A percentile compares a stretch with the other conserved stretches of the same genome.
Evolutionary conservation across 2,329 filamentous ascomycete genomes (phyloP).

Genomic region (Diplodia sapinea): DNA sequence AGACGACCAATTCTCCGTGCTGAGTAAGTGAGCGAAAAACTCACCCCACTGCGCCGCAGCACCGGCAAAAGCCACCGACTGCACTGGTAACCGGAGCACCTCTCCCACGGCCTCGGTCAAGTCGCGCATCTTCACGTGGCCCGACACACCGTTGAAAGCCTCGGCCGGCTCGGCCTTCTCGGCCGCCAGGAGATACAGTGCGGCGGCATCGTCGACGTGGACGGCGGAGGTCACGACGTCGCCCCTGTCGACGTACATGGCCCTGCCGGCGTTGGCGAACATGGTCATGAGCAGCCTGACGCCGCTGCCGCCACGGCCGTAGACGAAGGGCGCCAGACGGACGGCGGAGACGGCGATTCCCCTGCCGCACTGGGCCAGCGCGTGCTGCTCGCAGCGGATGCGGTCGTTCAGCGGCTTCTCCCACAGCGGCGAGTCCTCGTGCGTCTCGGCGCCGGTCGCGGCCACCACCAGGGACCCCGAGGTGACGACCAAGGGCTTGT

Average conservation of each 20-base stretch:
- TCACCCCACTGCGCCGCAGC: background rate
- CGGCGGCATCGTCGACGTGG: background rate
- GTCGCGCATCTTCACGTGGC: background rate
- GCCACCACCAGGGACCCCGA: constrained; percentile 36
- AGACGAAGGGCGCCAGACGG: constrained; percentile 53
- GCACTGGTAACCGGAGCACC: background rate
- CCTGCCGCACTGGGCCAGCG: constrained; percentile 38
- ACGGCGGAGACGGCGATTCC: constrained; percentile 48
- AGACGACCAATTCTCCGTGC: background rate
- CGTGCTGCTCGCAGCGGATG: constrained; percentile 41
- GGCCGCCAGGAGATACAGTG: background rate
- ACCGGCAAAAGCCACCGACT: background rate
- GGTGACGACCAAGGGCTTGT: constrained; percentile 48
- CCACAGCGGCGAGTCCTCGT: constrained; percentile 36
- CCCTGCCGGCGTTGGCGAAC: background rate
- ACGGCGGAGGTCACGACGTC: background rate
- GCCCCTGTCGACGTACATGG: background rate
- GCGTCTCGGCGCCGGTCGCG: constrained; percentile 15
- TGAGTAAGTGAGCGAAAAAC: background rate
- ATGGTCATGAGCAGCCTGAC: constrained; percentile 37
- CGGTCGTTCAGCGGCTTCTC: constrained; percentile 39
- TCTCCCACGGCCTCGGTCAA: background rate
- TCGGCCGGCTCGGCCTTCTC: background rate
- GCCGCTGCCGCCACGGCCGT: constrained; percentile 51
- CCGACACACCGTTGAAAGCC: background rate